phyloP scores from a whole-genome alignment of 371 early-diverging fungal genomes.

The Mucor ambiguus region DNA sequence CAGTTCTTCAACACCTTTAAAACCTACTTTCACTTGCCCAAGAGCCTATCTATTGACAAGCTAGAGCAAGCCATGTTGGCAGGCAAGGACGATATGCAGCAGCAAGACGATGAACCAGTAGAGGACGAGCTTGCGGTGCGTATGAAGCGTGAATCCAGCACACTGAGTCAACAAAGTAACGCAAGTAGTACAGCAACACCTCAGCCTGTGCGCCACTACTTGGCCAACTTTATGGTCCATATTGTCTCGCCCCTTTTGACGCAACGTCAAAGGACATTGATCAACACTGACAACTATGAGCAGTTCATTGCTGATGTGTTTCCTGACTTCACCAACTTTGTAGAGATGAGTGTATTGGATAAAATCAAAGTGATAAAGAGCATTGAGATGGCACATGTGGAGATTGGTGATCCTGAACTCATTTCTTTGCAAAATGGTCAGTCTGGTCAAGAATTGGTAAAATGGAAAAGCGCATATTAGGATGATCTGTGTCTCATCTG shows the following conservation, averaged over 20 bases:
- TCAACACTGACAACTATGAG: slow-evolving; percentile 12
- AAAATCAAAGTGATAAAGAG: slow-evolving; percentile 19
- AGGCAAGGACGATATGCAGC: neutral
- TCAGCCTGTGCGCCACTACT: neutral
- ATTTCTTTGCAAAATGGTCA: neutral
- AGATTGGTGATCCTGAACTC: slow-evolving; percentile 5
- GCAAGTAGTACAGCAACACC: neutral
- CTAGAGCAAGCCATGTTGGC: slow-evolving; percentile 16
- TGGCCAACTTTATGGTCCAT: slow-evolving; percentile 3
- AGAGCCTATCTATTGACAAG: slow-evolving; percentile 8
- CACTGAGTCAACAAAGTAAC: neutral
- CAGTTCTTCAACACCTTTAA: slow-evolving; percentile 22
- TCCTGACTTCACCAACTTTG: slow-evolving; percentile 7
- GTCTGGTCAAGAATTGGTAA: slow-evolving; percentile 14
- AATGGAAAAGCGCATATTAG: neutral
- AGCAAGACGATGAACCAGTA: neutral
- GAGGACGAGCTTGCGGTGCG: neutral
- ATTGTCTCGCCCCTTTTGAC: slow-evolving; percentile 9
- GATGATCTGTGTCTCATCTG: neutral
- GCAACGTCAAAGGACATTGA: neutral
- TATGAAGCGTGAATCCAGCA: neutral
- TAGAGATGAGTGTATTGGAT: slow-evolving; percentile 4
- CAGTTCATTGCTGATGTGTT: slow-evolving; percentile 3
- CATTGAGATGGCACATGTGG: slow-evolving; percentile 16
- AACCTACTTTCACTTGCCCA: slow-evolving; percentile 13